Conservation (phyloP, 1,284 basidiomycete species). For the Ceratobasidium papillatum region DNA sequence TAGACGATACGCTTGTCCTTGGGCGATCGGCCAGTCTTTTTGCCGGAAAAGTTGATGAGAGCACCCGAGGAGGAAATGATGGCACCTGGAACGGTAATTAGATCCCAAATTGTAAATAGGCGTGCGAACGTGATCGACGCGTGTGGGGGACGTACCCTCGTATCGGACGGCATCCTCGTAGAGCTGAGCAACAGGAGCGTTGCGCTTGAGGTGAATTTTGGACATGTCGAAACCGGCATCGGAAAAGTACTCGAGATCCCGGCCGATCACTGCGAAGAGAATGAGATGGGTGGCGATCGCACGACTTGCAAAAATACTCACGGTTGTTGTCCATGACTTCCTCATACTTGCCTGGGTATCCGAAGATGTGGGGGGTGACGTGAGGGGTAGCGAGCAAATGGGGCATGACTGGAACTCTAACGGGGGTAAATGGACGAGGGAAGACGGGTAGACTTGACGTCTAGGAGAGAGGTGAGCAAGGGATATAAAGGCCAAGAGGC, state of each 20-base stretch:
- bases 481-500: constrained; percentile 11
- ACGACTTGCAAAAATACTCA: constrained; percentile 2
- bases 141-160: constrained; percentile 57
- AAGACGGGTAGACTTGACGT: constrained; percentile 9
- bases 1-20: constrained; percentile 99
- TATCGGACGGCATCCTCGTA: constrained; percentile 99
- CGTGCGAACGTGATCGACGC: not conserved
- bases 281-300: constrained; percentile 13
- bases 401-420: constrained; percentile 16
- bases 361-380: constrained; percentile 40
- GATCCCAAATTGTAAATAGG: constrained; percentile 10
- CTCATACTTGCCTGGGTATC: constrained; percentile 41
- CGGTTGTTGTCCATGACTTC: constrained; percentile 35
- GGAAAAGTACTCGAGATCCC: constrained; percentile 95
- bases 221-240: constrained; percentile 99
- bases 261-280: constrained; percentile 31
- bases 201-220: constrained; percentile 88
- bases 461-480: constrained; percentile 12
- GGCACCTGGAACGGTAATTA: constrained; percentile 64
- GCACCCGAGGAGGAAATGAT: constrained; percentile 96
- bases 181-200: constrained; percentile 92
- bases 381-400: constrained; percentile 38
- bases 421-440: constrained; percentile 17
- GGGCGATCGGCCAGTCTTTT: constrained; percentile 98
- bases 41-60: constrained; percentile 99